Percentiles rank a stretch among this genome's conserved stretches.
Conservation (phyloP, 306 rosid species). For the Acacia crassicarpa region DNA sequence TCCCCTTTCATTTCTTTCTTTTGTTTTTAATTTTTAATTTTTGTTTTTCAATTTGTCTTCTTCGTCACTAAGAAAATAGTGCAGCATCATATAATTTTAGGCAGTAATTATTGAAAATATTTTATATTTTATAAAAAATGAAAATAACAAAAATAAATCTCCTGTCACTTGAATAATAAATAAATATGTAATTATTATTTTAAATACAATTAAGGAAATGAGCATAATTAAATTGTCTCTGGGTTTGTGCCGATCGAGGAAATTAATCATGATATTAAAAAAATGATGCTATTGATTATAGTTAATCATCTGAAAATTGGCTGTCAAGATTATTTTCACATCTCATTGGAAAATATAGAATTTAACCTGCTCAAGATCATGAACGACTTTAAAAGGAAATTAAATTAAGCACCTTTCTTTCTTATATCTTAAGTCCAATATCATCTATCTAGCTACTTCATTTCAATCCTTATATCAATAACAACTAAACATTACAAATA, state of each 20-base stretch:
- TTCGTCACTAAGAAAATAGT: neutral
- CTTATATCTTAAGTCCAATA: neutral
- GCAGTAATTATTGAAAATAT: neutral
- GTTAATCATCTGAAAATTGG: neutral
- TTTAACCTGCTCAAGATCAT: neutral
- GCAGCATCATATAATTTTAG: neutral
- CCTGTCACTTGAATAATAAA: neutral
- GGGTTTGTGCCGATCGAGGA: neutral
- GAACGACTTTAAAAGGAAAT: neutral
- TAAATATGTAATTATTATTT: neutral
- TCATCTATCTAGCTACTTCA: neutral
- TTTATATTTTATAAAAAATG: neutral
- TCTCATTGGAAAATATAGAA: neutral
- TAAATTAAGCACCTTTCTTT: neutral
- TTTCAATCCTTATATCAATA: neutral
- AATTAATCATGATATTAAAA: neutral
- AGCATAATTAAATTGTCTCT: neutral
- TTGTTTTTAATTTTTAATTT: neutral
- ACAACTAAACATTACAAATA: neutral
- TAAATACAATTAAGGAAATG: neutral
- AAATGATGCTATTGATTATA: neutral
- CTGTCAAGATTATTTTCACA: neutral
- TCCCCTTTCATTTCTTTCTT: neutral
- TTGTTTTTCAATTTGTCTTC: neutral
- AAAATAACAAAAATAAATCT: neutral